These are phyloP conservation scores for Saccharomycopsis sp. DNA, from an alignment of 805 yeast genomes.

Conservation along the genomic window DNA sequence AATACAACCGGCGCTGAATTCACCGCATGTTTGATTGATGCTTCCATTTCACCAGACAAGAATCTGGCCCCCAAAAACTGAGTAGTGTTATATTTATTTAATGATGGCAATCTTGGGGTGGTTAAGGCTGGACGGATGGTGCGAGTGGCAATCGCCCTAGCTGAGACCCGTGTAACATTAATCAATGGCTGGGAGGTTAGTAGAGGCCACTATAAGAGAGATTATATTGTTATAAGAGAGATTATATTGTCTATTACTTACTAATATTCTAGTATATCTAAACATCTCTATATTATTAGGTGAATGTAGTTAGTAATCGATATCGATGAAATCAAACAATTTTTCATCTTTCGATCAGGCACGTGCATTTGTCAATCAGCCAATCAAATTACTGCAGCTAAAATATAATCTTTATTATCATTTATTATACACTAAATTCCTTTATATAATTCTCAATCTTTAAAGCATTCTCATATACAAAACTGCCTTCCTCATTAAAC, in stretches of 20 bases:
- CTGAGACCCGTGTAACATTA: no score
- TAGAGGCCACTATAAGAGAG: no score
- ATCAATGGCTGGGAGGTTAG: no score
- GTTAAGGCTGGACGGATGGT: not conserved
- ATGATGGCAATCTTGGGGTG: not conserved
- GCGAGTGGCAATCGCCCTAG: not conserved
- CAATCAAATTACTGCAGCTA: not conserved
- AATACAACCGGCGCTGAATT: slow-evolving; percentile 88
- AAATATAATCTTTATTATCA: not conserved
- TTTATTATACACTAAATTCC: no score
- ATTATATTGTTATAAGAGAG: no score
- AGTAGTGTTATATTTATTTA: no score
- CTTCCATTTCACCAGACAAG: slow-evolving; percentile 68
- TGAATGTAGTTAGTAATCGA: no score
- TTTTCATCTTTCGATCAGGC: not conserved
- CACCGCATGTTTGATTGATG: slow-evolving; percentile 83
- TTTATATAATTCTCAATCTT: slow-evolving; percentile 38
- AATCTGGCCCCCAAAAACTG: no score
- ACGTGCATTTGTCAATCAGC: not conserved
- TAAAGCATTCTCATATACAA: slow-evolving; percentile 54
- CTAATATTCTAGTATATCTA: no score
- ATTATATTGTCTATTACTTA: no score
- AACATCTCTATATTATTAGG: no score
- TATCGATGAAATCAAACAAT: no score
- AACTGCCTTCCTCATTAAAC: slow-evolving; percentile 62